A percentile compares a stretch with the other conserved stretches of the same genome.
These are phyloP conservation scores for Dioscorea zingiberensis DNA, from an alignment of 106 monocot species.

Conservation along the genomic window DNA sequence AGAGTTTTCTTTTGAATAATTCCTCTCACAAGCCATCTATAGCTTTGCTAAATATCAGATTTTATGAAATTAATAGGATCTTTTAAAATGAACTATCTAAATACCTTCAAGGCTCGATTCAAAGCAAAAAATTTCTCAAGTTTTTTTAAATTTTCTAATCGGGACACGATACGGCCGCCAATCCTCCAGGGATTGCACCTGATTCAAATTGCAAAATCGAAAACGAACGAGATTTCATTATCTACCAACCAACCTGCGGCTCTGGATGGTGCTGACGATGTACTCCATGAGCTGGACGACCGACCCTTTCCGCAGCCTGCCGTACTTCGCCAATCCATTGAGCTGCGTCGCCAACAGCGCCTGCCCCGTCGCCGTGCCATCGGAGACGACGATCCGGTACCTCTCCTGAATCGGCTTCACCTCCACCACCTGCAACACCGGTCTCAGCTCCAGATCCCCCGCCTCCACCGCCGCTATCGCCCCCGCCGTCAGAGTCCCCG, in stretches of 20 bases:
- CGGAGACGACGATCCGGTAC: constrained; percentile 65
- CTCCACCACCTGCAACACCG: constrained; percentile 77
- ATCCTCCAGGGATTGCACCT: no score
- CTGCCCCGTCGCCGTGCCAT: constrained; percentile 49
- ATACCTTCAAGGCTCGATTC: no score
- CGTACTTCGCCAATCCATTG: constrained; percentile 35
- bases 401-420: constrained; percentile 43
- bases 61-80: no score
- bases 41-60: no score
- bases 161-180: no score
- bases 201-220: no score
- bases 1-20: no score
- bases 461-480: constrained; percentile 48
- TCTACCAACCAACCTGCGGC: constrained; percentile 39
- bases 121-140: no score
- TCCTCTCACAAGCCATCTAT: no score
- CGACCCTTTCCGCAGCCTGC: constrained; percentile 42
- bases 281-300: constrained; percentile 87
- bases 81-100: no score
- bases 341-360: constrained; percentile 77
- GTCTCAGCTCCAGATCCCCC: constrained; percentile 75
- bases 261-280: constrained; percentile 61
- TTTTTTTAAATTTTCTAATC: no score
- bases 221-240: neutral
- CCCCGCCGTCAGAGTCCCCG: constrained; percentile 60